phyloP scores from a whole-genome alignment of 805 yeast genomes.

The Candida sithepensis region DNA sequence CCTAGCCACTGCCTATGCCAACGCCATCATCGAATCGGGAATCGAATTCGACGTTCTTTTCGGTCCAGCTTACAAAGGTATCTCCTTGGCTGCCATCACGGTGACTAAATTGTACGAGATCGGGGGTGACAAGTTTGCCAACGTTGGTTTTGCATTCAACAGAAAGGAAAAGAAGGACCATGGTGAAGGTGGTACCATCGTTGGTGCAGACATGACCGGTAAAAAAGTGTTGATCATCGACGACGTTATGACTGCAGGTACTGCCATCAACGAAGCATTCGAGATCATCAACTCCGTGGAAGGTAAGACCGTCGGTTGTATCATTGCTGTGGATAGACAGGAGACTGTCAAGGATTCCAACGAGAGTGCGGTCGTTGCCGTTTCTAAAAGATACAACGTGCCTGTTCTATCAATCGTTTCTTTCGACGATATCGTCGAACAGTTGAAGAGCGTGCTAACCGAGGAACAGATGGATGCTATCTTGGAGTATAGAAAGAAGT shows the following conservation, averaged over 20 bases:
- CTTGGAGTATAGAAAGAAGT: constrained; percentile 52
- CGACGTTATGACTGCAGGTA: constrained; percentile 98
- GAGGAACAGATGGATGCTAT: constrained; percentile 56
- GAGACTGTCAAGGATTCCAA: constrained; percentile 72
- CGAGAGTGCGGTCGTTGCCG: constrained; percentile 77
- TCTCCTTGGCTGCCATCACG: constrained; percentile 90
- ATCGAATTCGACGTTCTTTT: constrained; percentile 85
- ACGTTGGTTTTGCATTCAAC: constrained; percentile 87
- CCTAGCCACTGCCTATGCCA: constrained; percentile 85
- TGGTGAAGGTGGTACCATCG: constrained; percentile 96
- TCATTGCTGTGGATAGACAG: constrained; percentile 93
- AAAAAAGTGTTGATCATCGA: constrained; percentile 83
- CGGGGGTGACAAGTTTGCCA: constrained; percentile 71
- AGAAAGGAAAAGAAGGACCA: constrained; percentile 96
- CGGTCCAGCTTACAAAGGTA: constrained; percentile 98
- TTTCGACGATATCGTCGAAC: constrained; percentile 67
- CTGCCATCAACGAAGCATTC: constrained; percentile 94
- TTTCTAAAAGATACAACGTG: constrained; percentile 64
- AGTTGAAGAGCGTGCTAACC: constrained; percentile 51
- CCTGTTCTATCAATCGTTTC: constrained; percentile 83
- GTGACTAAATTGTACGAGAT: constrained; percentile 89
- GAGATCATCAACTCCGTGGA: constrained; percentile 64
- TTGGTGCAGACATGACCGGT: constrained; percentile 72
- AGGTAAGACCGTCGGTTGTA: constrained; percentile 77
- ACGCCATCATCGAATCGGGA: constrained; percentile 76